Evolutionary conservation across 768 basidiomycete genomes (phyloP).

Genomic region (Kwoniella newhampshirensis): DNA sequence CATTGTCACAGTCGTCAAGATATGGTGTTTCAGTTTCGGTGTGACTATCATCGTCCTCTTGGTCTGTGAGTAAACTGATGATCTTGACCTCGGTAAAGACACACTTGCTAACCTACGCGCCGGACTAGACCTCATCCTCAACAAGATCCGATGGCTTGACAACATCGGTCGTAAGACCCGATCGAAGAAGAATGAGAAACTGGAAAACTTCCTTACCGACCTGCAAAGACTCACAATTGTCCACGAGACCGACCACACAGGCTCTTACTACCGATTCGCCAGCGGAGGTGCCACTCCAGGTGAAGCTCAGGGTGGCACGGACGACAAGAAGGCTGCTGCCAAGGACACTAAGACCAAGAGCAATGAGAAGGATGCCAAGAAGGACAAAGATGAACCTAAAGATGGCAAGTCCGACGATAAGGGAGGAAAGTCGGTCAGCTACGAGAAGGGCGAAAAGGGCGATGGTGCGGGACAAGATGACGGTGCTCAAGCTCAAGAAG

Average conservation of each 20-base stretch:
- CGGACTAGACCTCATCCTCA: constrained; percentile 52
- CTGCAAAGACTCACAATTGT: constrained; percentile 56
- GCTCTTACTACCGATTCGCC: constrained; percentile 35
- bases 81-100: too few species aligned
- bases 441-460: constrained; percentile 7
- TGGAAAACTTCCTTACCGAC: constrained; percentile 56
- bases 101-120: background rate
- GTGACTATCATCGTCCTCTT: constrained; percentile 55
- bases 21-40: constrained; percentile 57
- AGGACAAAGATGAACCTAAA: constrained; percentile 1
- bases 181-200: constrained; percentile 52
- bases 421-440: too few species aligned
- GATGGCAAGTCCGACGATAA: constrained; percentile 1
- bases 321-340: constrained; percentile 14
- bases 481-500: background rate
- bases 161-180: constrained; percentile 54
- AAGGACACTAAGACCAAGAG: constrained; percentile 21
- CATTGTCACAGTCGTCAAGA: constrained; percentile 56
- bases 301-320: constrained; percentile 7
- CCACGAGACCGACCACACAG: constrained; percentile 49
- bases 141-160: constrained; percentile 55
- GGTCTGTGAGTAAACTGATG: constrained; percentile 46
- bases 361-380: constrained; percentile 17
- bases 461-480: constrained; percentile 1
- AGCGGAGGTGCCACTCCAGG: constrained; percentile 21